Conservation (phyloP, 768 basidiomycete genomes). For the Lepiota brunneoincarnata region DNA sequence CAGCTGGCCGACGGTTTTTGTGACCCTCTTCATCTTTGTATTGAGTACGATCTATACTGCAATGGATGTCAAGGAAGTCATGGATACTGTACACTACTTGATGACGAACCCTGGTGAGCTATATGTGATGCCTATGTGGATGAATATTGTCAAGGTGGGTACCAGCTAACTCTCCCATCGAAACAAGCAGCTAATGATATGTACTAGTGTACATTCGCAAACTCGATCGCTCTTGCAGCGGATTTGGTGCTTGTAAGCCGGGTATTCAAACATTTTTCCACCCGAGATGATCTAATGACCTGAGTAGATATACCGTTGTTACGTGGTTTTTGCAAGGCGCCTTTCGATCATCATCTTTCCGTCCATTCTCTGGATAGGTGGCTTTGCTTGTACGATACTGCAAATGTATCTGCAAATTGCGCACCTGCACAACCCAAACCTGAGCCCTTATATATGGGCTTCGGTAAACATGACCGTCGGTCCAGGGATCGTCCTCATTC, state of each 20-base stretch:
- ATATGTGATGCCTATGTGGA: background rate
- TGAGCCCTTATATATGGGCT: conserved; percentile 2
- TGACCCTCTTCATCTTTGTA: background rate
- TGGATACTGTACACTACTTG: background rate
- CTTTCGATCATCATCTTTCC: conserved; percentile 1
- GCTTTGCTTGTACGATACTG: conserved; percentile 1
- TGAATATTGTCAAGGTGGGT: background rate
- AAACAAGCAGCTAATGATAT: background rate
- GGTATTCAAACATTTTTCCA: background rate
- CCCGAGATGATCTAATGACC: background rate
- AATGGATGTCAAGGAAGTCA: background rate
- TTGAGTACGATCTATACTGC: background rate
- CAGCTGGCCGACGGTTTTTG: background rate
- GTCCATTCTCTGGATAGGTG: conserved; percentile 8
- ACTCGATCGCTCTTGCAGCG: background rate
- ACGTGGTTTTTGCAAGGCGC: conserved; percentile 1
- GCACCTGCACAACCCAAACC: background rate
- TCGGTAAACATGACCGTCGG: conserved; percentile 8
- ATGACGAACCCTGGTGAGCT: background rate
- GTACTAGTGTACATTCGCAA: background rate
- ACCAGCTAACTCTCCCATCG: background rate
- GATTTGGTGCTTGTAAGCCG: background rate
- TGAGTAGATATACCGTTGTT: conserved; percentile 9
- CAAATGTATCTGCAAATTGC: conserved; percentile 6
- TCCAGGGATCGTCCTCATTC: conserved; percentile 8